These are phyloP conservation scores for Cladosporium sp. DNA, from an alignment of 2,329 filamentous ascomycete species.

Conservation along the genomic window DNA sequence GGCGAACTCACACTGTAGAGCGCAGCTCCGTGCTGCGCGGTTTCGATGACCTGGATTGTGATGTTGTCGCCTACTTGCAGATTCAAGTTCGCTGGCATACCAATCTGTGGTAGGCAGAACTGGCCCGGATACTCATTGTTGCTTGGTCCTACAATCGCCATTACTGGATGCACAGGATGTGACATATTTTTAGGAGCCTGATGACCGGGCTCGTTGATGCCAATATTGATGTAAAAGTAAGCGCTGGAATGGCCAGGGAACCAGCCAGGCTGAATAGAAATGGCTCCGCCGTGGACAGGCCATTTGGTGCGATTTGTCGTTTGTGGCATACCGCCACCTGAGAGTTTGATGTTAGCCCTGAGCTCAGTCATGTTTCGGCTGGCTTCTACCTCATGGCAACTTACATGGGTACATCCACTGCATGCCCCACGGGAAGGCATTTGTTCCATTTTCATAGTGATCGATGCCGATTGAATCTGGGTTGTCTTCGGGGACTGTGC, in stretches of 20 bases:
- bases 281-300: conserved; percentile 81
- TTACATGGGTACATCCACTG: conserved; percentile 94
- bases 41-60: conserved; percentile 83
- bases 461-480: conserved; percentile 44
- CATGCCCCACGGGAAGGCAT: conserved; percentile 76
- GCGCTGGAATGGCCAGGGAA: conserved; percentile 83
- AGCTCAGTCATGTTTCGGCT: neutral
- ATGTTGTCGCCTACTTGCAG: conserved; percentile 81
- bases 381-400: conserved; percentile 32
- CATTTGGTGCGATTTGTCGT: conserved; percentile 85
- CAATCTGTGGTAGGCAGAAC: conserved; percentile 85
- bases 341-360: neutral
- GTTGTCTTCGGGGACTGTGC: conserved; percentile 40
- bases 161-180: conserved; percentile 71
- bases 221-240: conserved; percentile 86
- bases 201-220: conserved; percentile 51
- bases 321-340: conserved; percentile 77
- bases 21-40: conserved; percentile 76
- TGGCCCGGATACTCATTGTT: conserved; percentile 77
- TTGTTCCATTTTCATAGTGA: conserved; percentile 40
- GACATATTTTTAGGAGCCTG: conserved; percentile 81
- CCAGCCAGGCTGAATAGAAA: conserved; percentile 92
- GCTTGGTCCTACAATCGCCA: conserved; percentile 76
- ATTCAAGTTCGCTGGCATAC: conserved; percentile 66
- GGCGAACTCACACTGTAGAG: conserved; percentile 68